Conservation (phyloP, 495 filamentous ascomycete genomes). For the Tuber borchii region DNA sequence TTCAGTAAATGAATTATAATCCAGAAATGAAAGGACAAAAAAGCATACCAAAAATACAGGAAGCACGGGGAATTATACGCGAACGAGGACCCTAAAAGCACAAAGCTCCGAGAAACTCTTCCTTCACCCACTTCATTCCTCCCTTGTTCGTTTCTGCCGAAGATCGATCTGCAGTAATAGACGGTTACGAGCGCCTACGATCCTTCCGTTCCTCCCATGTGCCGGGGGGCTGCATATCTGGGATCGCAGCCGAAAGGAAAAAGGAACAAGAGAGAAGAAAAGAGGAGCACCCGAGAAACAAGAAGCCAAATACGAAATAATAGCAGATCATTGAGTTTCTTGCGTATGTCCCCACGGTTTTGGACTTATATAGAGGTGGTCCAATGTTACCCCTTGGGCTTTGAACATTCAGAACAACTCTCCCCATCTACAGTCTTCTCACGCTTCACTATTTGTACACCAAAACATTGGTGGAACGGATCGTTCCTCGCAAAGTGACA, state of each 20-base stretch:
- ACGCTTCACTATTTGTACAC: slow-evolving; percentile 55
- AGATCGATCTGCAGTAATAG: not conserved
- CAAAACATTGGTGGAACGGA: slow-evolving; percentile 56
- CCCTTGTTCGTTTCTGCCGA: not conserved
- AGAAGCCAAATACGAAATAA: not conserved
- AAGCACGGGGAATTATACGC: not conserved
- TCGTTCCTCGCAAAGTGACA: slow-evolving; percentile 67
- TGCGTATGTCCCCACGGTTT: not conserved
- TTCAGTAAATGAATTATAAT: not conserved
- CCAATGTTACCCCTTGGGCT: not conserved
- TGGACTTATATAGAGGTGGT: not conserved
- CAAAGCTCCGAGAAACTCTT: not conserved
- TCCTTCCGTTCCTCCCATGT: not conserved
- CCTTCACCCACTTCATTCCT: not conserved
- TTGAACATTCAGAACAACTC: slow-evolving; percentile 26
- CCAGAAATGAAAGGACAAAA: not conserved
- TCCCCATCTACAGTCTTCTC: slow-evolving; percentile 30
- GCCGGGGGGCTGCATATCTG: not conserved
- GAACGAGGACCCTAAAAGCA: not conserved
- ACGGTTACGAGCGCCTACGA: not conserved
- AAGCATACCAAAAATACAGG: not conserved
- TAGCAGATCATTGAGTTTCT: not conserved
- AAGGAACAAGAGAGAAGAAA: not conserved
- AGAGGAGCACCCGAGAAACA: not conserved
- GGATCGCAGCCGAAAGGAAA: not conserved